These are phyloP conservation scores for Phytophthora vignae DNA, from an alignment of 352 stramenopile species.

Conservation along the genomic window DNA sequence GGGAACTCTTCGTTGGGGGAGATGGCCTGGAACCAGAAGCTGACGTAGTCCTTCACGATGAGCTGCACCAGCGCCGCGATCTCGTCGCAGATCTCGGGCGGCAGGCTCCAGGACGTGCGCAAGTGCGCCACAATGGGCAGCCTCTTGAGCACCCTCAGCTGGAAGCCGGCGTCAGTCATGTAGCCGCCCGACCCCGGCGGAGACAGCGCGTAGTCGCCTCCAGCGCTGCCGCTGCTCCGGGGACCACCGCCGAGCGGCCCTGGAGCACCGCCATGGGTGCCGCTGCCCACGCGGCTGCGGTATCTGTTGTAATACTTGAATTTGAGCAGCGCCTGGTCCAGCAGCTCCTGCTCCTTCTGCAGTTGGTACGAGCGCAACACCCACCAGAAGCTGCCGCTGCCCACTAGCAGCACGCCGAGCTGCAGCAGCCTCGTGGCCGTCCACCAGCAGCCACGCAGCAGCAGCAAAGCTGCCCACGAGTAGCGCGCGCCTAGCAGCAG, in stretches of 20 bases:
- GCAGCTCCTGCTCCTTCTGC: constrained; percentile 65
- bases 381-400: constrained; percentile 68
- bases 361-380: constrained; percentile 71
- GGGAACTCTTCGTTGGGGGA: constrained; percentile 76
- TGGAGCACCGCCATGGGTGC: neutral
- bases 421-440: constrained; percentile 45
- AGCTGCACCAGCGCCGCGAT: constrained; percentile 60
- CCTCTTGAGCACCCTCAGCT: constrained; percentile 64
- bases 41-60: constrained; percentile 68
- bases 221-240: constrained; percentile 14
- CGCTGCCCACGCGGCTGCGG: constrained; percentile 35
- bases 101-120: constrained; percentile 64
- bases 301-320: constrained; percentile 68
- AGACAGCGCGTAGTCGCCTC: constrained; percentile 13
- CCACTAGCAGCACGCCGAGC: constrained; percentile 52
- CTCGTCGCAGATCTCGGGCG: constrained; percentile 67
- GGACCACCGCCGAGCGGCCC: neutral
- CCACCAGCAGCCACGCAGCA: constrained; percentile 33
- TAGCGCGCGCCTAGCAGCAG: constrained; percentile 40
- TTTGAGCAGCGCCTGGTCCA: constrained; percentile 56
- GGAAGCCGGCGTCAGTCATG: constrained; percentile 56
- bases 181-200: constrained; percentile 2
- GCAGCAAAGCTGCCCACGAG: constrained; percentile 12
- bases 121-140: constrained; percentile 69
- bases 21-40: constrained; percentile 71